A percentile compares a stretch with the other conserved stretches of the same genome.
These are phyloP conservation scores for Wickerhamomyces silvicola DNA, from an alignment of 805 yeast genomes.

Conservation along the genomic window DNA sequence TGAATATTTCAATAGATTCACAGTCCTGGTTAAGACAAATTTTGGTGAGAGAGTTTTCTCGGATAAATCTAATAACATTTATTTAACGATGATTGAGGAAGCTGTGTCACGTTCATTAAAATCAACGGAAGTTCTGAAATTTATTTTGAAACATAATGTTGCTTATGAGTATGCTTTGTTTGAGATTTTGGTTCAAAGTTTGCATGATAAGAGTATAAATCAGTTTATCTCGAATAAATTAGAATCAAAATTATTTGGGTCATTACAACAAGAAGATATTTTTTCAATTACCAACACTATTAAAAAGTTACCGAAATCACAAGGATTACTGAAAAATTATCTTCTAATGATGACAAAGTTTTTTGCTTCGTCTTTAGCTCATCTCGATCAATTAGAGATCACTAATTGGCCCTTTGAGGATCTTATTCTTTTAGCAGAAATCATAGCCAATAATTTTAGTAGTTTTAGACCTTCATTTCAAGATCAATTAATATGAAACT, in stretches of 20 bases:
- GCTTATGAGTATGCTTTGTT: background rate
- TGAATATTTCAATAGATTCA: background rate
- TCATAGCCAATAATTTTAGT: background rate
- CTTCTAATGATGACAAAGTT: background rate
- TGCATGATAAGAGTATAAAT: background rate
- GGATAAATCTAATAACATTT: background rate
- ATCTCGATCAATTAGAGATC: background rate
- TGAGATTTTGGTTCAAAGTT: background rate
- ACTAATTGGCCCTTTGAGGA: background rate
- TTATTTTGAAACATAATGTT: background rate
- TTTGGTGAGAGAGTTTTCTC: background rate
- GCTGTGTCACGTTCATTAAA: background rate
- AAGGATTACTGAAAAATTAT: background rate
- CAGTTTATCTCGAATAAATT: background rate
- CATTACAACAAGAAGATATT: background rate
- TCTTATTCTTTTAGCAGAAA: background rate
- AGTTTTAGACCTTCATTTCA: background rate
- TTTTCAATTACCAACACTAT: background rate
- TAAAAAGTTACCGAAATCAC: background rate
- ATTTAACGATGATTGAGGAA: background rate
- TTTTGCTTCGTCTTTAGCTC: background rate
- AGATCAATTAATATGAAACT: background rate
- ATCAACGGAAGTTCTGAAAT: background rate
- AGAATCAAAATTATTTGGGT: background rate
- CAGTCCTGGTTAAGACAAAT: background rate